phyloP scores from a whole-genome alignment of 2,329 filamentous ascomycete species.

The Cladosporium sp. region DNA sequence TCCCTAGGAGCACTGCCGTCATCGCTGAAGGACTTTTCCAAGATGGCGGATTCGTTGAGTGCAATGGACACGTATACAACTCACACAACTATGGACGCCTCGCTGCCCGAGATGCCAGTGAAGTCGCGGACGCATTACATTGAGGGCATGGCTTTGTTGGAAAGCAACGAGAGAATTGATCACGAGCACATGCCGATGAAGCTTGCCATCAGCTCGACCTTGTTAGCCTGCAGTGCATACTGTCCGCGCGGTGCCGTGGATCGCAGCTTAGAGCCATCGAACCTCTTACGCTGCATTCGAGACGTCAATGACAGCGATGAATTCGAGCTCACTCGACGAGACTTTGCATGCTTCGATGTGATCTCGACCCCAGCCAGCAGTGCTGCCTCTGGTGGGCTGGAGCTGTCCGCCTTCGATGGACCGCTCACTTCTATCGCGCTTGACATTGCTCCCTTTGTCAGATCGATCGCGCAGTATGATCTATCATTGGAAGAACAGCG shows the following conservation, averaged over 20 bases:
- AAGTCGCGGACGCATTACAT: constrained; percentile 58
- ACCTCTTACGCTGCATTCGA: constrained; percentile 4
- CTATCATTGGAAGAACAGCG: constrained; percentile 68
- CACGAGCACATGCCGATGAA: constrained; percentile 40
- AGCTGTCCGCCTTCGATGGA: constrained; percentile 75
- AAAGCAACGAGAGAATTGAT: constrained; percentile 51
- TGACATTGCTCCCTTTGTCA: constrained; percentile 88
- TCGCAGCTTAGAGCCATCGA: neutral
- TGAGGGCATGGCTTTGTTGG: constrained; percentile 54
- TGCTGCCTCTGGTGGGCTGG: constrained; percentile 47
- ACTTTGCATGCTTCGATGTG: constrained; percentile 54
- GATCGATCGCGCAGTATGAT: constrained; percentile 78
- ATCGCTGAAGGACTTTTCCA: constrained; percentile 54
- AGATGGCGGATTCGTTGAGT: constrained; percentile 62
- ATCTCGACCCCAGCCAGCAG: constrained; percentile 45
- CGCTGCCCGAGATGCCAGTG: constrained; percentile 57
- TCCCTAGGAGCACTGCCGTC: neutral
- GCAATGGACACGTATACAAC: constrained; percentile 64
- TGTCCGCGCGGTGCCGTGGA: neutral
- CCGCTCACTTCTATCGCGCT: constrained; percentile 64
- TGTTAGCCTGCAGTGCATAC: neutral
- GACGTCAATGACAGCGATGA: constrained; percentile 23
- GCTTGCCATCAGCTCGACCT: constrained; percentile 13
- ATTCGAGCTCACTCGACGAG: constrained; percentile 34
- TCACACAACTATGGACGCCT: constrained; percentile 58